Evolutionary conservation across 2,329 filamentous ascomycete species (phyloP).

Genomic region (Sporothrix luriei): DNA sequence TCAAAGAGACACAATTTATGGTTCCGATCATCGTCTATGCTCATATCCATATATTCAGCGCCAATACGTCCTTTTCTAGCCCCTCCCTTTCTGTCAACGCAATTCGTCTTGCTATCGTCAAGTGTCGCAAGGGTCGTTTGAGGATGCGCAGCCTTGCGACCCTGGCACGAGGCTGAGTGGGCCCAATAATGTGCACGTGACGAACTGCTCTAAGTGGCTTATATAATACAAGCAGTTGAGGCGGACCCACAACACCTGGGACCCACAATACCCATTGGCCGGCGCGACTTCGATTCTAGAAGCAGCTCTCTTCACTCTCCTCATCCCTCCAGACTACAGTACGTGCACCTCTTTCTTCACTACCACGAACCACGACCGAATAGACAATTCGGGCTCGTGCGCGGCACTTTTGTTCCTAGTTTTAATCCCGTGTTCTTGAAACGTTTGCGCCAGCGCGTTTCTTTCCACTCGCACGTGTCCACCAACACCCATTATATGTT

Average conservation of each 20-base stretch:
- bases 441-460: not conserved
- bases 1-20: too few relatives aligned
- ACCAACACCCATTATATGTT: not conserved
- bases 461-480: slow-evolving; percentile 17
- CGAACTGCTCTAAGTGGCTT: not conserved
- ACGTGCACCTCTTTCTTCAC: not conserved
- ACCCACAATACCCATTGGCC: not conserved
- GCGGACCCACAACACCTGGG: too few relatives aligned
- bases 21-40: too few relatives aligned
- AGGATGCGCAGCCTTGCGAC: slow-evolving; percentile 4
- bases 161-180: slow-evolving; percentile 18
- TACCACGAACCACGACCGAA: slow-evolving; percentile 3
- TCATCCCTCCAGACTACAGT: not conserved
- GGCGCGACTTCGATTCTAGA: slow-evolving; percentile 12
- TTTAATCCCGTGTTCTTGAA: not conserved
- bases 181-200: slow-evolving; percentile 4
- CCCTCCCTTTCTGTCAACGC: not conserved
- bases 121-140: not conserved
- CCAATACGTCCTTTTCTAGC: too few relatives aligned
- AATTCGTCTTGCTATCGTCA: not conserved
- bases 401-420: not conserved
- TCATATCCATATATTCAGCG: too few relatives aligned
- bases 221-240: not conserved
- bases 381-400: not conserved
- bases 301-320: slow-evolving; percentile 5